These are phyloP conservation scores for Alternaria arbusti DNA, from an alignment of 2,329 filamentous ascomycete species.

Conservation along the genomic window DNA sequence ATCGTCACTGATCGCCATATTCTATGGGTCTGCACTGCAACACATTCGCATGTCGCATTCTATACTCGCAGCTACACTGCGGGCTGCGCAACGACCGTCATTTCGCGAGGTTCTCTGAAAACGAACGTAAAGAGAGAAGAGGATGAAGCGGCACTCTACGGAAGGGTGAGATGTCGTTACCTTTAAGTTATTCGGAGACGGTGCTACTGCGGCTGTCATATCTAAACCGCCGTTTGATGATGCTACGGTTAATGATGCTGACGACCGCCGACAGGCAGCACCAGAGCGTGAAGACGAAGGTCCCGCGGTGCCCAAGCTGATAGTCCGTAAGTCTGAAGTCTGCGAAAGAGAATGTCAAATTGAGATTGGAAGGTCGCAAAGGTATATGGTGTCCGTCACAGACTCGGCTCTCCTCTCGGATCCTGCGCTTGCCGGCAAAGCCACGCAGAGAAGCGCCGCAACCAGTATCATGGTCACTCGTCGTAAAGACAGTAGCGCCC, in stretches of 20 bases:
- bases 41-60: neutral
- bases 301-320: no score
- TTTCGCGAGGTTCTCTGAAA: neutral
- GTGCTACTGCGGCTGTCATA: neutral
- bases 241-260: neutral
- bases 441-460: neutral
- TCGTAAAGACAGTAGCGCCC: fast-evolving
- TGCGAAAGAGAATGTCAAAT: neutral
- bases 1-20: neutral
- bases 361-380: neutral
- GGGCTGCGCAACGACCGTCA: neutral
- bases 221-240: neutral
- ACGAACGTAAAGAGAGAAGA: neutral
- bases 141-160: neutral
- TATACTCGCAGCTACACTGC: neutral
- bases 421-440: neutral
- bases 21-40: neutral
- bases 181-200: neutral
- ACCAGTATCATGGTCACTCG: neutral
- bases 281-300: no score
- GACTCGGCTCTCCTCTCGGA: conserved; percentile 13
- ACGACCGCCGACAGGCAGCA: neutral
- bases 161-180: neutral
- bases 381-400: neutral
- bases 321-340: no score